Conservation (phyloP, 2,329 filamentous ascomycete genomes). For the Alternaria alternata region DNA sequence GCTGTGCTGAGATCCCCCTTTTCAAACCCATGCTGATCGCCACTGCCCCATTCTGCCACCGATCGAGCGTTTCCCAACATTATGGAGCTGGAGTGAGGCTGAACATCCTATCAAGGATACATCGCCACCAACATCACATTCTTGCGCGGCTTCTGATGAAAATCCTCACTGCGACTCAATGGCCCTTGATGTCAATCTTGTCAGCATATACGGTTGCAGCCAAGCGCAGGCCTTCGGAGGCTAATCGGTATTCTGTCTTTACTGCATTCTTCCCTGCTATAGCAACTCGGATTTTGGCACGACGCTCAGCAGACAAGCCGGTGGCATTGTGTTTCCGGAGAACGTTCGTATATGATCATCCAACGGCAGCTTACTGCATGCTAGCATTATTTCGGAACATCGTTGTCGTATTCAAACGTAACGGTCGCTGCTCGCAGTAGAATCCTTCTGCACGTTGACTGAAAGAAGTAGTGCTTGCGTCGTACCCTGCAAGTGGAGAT, state of each 20-base stretch:
- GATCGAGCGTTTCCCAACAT: constrained; percentile 5
- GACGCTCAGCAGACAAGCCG: not conserved
- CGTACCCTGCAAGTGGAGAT: not conserved
- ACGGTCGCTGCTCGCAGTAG: not conserved
- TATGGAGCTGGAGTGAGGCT: constrained; percentile 1
- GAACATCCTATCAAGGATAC: not conserved
- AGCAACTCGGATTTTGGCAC: not conserved
- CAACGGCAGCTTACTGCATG: not conserved
- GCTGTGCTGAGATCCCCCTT: constrained; percentile 3
- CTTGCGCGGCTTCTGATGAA: not conserved
- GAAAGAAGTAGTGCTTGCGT: not conserved
- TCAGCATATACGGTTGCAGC: not conserved
- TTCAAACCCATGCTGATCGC: not conserved
- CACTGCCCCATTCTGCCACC: not conserved
- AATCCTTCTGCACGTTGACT: not conserved
- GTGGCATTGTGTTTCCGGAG: not conserved
- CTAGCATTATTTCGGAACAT: not conserved
- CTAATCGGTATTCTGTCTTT: not conserved
- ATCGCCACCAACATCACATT: not conserved
- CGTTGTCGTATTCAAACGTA: not conserved
- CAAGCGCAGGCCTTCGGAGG: not conserved
- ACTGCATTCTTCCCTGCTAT: not conserved
- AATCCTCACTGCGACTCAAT: not conserved
- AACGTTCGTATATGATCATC: not conserved
- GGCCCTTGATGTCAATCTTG: not conserved